Conservation (phyloP, 352 stramenopile genomes). For the Pythium apleroticum region DNA sequence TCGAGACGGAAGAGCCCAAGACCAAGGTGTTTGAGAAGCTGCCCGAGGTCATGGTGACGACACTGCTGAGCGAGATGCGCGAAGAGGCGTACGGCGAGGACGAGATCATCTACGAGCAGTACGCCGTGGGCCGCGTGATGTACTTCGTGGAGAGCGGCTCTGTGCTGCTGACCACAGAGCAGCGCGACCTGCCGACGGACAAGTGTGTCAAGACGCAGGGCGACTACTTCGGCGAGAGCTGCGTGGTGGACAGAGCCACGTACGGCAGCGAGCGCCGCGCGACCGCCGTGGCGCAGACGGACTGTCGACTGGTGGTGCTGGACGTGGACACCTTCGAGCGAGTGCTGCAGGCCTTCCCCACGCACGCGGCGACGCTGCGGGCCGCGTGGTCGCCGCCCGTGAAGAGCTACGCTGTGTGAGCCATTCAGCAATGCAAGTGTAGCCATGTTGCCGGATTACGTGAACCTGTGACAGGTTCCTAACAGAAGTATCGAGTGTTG, state of each 20-base stretch:
- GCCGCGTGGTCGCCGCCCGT: slow-evolving; percentile 20
- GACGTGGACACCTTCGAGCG: slow-evolving; percentile 21
- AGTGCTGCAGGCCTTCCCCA: slow-evolving; percentile 22
- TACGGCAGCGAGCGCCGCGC: slow-evolving; percentile 22
- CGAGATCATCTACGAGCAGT: slow-evolving; percentile 34
- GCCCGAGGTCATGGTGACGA: slow-evolving; percentile 15
- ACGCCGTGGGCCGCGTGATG: slow-evolving; percentile 22
- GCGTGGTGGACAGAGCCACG: slow-evolving; percentile 19
- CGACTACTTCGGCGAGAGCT: slow-evolving; percentile 31
- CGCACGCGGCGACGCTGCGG: slow-evolving; percentile 19
- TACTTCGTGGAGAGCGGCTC: slow-evolving; percentile 32
- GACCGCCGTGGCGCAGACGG: slow-evolving; percentile 22
- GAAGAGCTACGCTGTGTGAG: slow-evolving; percentile 17
- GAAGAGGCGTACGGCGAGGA: slow-evolving; percentile 27
- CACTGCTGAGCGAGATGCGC: slow-evolving; percentile 22
- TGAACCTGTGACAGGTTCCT: not conserved
- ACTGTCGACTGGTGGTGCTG: slow-evolving; percentile 25
- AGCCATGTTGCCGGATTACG: not conserved
- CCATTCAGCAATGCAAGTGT: not conserved
- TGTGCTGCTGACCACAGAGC: slow-evolving; percentile 18
- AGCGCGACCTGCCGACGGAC: slow-evolving; percentile 11
- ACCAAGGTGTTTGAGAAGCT: slow-evolving; percentile 24
- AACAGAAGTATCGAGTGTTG: not conserved
- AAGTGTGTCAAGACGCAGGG: slow-evolving; percentile 20
- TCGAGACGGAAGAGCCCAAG: slow-evolving; percentile 13